phyloP scores from a whole-genome alignment of 2,329 filamentous ascomycete species.

The Claviceps fusiformis region DNA sequence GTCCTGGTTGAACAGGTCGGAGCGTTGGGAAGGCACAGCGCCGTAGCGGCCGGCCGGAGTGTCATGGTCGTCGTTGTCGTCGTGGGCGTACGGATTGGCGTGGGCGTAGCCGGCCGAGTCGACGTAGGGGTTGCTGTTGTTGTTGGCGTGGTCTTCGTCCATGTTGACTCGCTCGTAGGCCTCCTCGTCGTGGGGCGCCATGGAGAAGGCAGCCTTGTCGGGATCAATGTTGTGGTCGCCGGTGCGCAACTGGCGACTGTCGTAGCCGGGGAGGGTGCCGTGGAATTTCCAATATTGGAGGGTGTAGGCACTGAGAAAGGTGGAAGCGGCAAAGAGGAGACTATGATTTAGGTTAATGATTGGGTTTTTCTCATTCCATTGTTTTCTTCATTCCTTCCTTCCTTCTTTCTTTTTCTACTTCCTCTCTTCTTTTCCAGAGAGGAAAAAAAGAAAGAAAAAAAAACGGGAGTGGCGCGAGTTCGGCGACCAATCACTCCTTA shows the following conservation, averaged over 20 bases:
- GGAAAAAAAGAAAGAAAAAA: background rate
- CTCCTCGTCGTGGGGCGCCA: slow-evolving; percentile 53
- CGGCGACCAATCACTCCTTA: background rate
- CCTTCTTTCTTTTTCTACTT: background rate
- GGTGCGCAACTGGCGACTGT: slow-evolving; percentile 29
- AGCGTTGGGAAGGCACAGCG: slow-evolving; percentile 21
- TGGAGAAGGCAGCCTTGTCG: slow-evolving; percentile 56
- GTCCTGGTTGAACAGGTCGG: slow-evolving; percentile 35
- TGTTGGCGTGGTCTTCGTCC: slow-evolving; percentile 35
- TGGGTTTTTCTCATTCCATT: too few relatives aligned
- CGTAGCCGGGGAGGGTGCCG: slow-evolving; percentile 48
- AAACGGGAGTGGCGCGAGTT: background rate
- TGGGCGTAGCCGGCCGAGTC: slow-evolving; percentile 22
- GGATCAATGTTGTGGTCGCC: slow-evolving; percentile 45
- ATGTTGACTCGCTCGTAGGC: slow-evolving; percentile 48
- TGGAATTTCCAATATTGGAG: slow-evolving; percentile 49
- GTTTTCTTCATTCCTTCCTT: too few relatives aligned
- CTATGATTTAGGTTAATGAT: slow-evolving; percentile 19
- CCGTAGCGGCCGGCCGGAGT: slow-evolving; percentile 28
- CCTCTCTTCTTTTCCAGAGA: background rate
- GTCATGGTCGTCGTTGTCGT: slow-evolving; percentile 25
- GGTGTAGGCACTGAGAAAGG: slow-evolving; percentile 45
- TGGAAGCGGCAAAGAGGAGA: slow-evolving; percentile 39
- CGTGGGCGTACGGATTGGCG: slow-evolving; percentile 23
- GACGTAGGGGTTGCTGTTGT: slow-evolving; percentile 22